These are phyloP conservation scores for Microbotryum scabiosae DNA, from an alignment of 1,284 basidiomycete species.

Conservation along the genomic window DNA sequence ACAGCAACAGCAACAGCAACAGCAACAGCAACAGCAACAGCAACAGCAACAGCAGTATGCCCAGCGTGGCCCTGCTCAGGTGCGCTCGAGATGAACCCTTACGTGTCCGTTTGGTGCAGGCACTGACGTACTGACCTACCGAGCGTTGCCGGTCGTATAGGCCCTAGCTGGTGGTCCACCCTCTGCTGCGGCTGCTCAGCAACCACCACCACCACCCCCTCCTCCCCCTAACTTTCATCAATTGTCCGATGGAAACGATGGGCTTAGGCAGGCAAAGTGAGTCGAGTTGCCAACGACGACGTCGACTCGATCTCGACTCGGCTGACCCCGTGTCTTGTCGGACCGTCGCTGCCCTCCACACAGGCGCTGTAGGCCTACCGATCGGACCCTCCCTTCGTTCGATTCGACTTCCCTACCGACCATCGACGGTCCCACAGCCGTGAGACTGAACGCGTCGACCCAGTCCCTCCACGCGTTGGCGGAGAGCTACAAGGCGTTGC, in stretches of 20 bases:
- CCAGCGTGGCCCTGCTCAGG: too few species aligned
- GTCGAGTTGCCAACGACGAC: neutral
- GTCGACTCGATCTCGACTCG: too few species aligned
- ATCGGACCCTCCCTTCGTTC: constrained; percentile 14
- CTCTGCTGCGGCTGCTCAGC: too few species aligned
- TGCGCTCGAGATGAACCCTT: too few species aligned
- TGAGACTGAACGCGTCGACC: constrained; percentile 10
- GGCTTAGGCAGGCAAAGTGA: constrained; percentile 13
- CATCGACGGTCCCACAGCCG: constrained; percentile 3
- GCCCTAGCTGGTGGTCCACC: too few species aligned
- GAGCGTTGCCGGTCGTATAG: too few species aligned
- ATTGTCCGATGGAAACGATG: constrained; percentile 15
- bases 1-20: too few species aligned
- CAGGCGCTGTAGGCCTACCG: constrained; percentile 25
- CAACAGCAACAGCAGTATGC: too few species aligned
- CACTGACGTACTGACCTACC: too few species aligned
- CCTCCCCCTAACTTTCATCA: neutral
- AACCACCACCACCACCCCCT: too few species aligned
- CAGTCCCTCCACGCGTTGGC: constrained; percentile 11
- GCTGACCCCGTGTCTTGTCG: neutral
- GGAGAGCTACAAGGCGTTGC: constrained; percentile 60
- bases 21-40: too few species aligned
- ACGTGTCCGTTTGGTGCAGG: too few species aligned
- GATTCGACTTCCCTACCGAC: neutral
- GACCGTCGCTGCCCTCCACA: neutral